Percentiles rank a stretch among this genome's conserved stretches.
Conservation (phyloP, 257 asterid species). For the Penstemon newberryi region DNA sequence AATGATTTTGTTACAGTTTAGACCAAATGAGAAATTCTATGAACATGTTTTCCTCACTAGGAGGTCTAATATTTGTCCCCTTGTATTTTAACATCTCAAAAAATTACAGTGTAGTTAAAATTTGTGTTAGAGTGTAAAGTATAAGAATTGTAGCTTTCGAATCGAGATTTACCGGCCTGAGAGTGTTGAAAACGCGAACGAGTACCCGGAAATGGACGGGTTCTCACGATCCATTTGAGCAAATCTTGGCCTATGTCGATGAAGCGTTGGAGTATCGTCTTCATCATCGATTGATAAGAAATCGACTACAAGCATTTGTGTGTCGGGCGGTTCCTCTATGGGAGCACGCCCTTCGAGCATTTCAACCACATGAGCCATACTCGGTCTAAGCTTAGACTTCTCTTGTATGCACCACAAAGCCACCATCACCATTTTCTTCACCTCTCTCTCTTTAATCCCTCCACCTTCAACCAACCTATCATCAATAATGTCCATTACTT, state of each 20-base stretch:
- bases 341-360: conserved; percentile 67
- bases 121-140: no score
- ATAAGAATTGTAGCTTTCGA: background rate
- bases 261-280: background rate
- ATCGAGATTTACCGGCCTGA: conserved; percentile 43
- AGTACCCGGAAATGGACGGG: conserved; percentile 40
- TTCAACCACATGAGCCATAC: conserved; percentile 71
- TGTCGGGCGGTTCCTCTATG: conserved; percentile 53
- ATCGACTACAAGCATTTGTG: conserved; percentile 54
- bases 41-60: no score
- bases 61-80: no score
- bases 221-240: conserved; percentile 32
- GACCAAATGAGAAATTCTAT: no score
- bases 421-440: conserved; percentile 49
- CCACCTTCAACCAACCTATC: conserved; percentile 43
- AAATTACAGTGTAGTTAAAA: no score
- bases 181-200: conserved; percentile 43
- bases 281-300: conserved; percentile 40
- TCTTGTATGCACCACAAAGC: conserved; percentile 88
- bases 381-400: conserved; percentile 59
- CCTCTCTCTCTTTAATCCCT: conserved; percentile 39
- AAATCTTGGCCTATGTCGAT: conserved; percentile 27
- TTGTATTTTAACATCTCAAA: no score
- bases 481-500: conserved; percentile 62
- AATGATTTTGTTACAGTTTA: no score